Evolutionary conservation across 108 stramenopile genomes (phyloP), one percentile per base, ranked within the genome.

Genomic region (Pseudonitzschia multiseries): DNA sequence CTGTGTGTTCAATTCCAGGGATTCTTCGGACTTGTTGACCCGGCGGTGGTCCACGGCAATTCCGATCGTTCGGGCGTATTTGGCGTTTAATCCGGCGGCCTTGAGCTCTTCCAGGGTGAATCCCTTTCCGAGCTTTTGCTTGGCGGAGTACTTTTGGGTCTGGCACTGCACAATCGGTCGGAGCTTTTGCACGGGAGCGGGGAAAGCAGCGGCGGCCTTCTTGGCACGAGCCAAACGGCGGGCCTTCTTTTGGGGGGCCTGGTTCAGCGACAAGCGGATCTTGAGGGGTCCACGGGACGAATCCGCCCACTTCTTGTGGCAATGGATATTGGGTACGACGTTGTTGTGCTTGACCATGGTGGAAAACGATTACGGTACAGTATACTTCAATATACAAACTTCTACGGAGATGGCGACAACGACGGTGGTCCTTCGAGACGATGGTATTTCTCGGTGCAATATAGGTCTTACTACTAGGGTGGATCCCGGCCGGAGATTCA

Each of bases 281-380:
- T 96, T 92, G 71, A 96, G 85, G n/a, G 94, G 94, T 76, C 94
- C 94, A 80, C 94, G 90, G 66, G 89, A 87, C 79, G 89, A 84
- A 65, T 85, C 69, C 68, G 64, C 65, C 81, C 88, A 95, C 92
- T 98, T 96, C 93, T 99, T 99, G 82, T 96, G 87, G 94, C 97
- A 99, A 81, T 99, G 98, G 82, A 91, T 88, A 90, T 98, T 97
- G 54, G 99, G 97, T 84, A 99, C 78, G 77, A 97, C 83, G 79
- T 99, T 99, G 84, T 99, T 99, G 87, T 99, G 99, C 90, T 97
- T 98, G 65, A 98, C 97, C 98, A 95, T 95, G 40, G 51, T 84
- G 64, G 24, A 26, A 43, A 36, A 20, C 0, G 32, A n/a, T 65
- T 18, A 40, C 40, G 21, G 5, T 65, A 43, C 18, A 21, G 10